Conservation (phyloP, 257 asterid genomes). For the Euphrasia confusa region DNA sequence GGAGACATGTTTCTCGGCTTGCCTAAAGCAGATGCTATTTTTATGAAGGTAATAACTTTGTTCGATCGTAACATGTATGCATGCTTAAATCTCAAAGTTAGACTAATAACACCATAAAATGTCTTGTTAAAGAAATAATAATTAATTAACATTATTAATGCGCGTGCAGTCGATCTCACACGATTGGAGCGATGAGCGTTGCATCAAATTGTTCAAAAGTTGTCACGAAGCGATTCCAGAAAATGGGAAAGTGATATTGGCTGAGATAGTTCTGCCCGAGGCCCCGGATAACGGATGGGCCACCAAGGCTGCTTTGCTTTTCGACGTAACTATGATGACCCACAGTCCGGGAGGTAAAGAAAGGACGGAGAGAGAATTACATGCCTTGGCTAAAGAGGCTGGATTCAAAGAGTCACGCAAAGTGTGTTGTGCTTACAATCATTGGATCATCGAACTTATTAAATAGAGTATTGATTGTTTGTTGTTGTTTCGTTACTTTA, state of each 20-base stretch:
- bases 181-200: not conserved
- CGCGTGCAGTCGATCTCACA: not conserved
- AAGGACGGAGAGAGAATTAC: not conserved
- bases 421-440: not conserved
- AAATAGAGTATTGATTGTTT: no score
- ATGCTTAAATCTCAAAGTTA: no score
- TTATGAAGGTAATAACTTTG: constrained; percentile 50
- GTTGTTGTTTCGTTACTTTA: no score
- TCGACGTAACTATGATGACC: not conserved
- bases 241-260: not conserved
- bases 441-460: constrained; percentile 1
- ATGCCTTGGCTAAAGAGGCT: not conserved
- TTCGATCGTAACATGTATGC: no score
- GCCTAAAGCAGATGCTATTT: constrained; percentile 65
- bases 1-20: constrained; percentile 74
- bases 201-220: not conserved
- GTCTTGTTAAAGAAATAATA: no score
- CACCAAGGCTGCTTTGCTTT: not conserved
- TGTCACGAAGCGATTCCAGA: not conserved
- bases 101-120: no score
- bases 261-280: not conserved
- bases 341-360: not conserved
- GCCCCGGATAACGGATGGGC: not conserved
- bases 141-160: no score
- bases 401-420: not conserved